phyloP scores from a whole-genome alignment of 768 basidiomycete species.

The Xerocomellus dryophilus region DNA sequence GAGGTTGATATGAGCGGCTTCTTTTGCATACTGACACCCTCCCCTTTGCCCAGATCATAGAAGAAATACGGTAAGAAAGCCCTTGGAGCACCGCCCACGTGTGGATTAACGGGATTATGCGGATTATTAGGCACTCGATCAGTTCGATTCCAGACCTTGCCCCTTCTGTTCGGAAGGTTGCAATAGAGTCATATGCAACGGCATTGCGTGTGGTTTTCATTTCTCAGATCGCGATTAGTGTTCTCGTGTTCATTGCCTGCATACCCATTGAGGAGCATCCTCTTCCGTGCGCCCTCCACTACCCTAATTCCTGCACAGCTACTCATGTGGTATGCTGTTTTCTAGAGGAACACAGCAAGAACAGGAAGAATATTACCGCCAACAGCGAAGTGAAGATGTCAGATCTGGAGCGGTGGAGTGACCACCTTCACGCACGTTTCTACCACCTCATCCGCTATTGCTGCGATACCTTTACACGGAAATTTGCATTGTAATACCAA shows the following conservation, averaged over 20 bases:
- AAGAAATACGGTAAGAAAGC: constrained; percentile 55
- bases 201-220: constrained; percentile 83
- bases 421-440: constrained; percentile 13
- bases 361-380: constrained; percentile 55
- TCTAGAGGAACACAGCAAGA: constrained; percentile 60
- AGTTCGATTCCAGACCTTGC: constrained; percentile 65
- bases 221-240: constrained; percentile 65
- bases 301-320: constrained; percentile 14
- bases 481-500: constrained; percentile 30
- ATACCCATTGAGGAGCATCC: constrained; percentile 75
- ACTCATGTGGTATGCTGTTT: constrained; percentile 12
- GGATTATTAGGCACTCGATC: constrained; percentile 57
- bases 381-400: constrained; percentile 30
- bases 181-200: constrained; percentile 73
- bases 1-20: constrained; percentile 26
- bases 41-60: constrained; percentile 56
- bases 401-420: constrained; percentile 16
- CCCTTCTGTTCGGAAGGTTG: constrained; percentile 53
- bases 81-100: constrained; percentile 14
- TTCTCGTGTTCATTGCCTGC: constrained; percentile 65
- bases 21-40: constrained; percentile 16
- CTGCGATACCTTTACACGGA: constrained; percentile 23
- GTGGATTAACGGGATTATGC: constrained; percentile 12
- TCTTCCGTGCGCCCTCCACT: constrained; percentile 40
- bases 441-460: constrained; percentile 4